These are phyloP conservation scores for Russula dissimulans DNA, from an alignment of 768 basidiomycete species.

Conservation along the genomic window DNA sequence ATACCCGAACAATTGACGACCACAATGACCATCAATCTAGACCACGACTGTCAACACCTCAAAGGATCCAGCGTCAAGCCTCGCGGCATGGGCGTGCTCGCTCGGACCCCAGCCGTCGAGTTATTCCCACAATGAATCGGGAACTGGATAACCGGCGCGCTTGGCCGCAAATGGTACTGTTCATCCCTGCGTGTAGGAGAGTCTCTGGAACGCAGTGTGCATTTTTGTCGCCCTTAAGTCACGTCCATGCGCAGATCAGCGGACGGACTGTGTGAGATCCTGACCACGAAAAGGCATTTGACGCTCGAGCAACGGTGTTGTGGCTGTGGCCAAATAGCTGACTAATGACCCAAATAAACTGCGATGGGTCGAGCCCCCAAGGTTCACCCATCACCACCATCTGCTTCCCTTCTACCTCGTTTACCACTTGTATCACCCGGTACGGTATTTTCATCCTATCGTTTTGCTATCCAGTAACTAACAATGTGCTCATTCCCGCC, in stretches of 20 bases:
- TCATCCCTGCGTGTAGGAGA: too few species aligned
- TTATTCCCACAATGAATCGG: too few species aligned
- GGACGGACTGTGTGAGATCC: not conserved
- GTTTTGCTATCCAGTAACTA: slow-evolving; percentile 3
- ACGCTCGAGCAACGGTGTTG: not conserved
- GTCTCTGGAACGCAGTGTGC: too few species aligned
- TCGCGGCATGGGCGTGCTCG: not conserved
- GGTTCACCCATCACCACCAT: slow-evolving; percentile 23
- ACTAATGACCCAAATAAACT: slow-evolving; percentile 32
- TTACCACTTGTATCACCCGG: slow-evolving; percentile 26
- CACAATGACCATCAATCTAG: too few species aligned
- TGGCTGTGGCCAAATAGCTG: slow-evolving; percentile 28
- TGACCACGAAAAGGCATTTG: not conserved
- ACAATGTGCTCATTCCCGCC: not conserved
- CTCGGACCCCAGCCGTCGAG: too few species aligned
- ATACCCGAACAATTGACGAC: too few species aligned
- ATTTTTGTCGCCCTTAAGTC: too few species aligned
- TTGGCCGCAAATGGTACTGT: not conserved
- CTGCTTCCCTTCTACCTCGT: slow-evolving; percentile 23
- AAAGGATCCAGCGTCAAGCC: not conserved
- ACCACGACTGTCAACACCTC: too few species aligned
- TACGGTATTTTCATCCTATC: slow-evolving; percentile 7
- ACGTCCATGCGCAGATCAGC: too few species aligned
- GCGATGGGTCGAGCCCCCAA: slow-evolving; percentile 15
- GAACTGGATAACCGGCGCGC: too few species aligned